phyloP scores from a whole-genome alignment of 2,329 filamentous ascomycete genomes.

The Pyrenophora tritici-repentis region DNA sequence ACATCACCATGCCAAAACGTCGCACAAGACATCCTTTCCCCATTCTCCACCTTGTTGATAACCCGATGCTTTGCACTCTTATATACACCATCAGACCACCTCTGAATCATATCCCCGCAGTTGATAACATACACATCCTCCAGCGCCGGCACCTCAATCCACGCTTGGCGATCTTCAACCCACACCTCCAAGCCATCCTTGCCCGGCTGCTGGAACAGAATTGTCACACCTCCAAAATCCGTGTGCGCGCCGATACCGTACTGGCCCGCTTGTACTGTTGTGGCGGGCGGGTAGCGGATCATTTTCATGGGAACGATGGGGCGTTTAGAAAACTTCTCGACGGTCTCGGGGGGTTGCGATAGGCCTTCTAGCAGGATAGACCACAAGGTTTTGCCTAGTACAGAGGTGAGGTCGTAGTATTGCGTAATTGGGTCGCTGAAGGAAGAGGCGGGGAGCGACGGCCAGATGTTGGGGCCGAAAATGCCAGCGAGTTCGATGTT shows the following conservation, averaged over 20 bases:
- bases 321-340: no score
- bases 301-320: no score
- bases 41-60: conserved; percentile 4
- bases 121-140: conserved; percentile 13
- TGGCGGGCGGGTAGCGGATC: no score
- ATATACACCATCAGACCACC: conserved; percentile 15
- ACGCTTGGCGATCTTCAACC: neutral
- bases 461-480: no score
- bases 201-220: conserved; percentile 20
- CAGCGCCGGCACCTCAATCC: conserved; percentile 11
- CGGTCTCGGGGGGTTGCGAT: no score
- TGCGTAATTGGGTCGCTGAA: no score
- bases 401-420: no score
- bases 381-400: no score
- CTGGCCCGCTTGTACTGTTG: neutral
- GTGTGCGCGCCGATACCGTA: conserved; percentile 13
- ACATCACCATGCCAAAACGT: neutral
- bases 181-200: conserved; percentile 17
- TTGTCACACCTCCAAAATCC: conserved; percentile 23
- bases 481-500: no score
- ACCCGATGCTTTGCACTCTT: conserved; percentile 15
- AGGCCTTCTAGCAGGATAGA: no score
- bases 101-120: conserved; percentile 13
- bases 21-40: neutral
- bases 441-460: no score